Evolutionary conservation across 768 basidiomycete species (phyloP).

Genomic region (Rhizopogon sp.): DNA sequence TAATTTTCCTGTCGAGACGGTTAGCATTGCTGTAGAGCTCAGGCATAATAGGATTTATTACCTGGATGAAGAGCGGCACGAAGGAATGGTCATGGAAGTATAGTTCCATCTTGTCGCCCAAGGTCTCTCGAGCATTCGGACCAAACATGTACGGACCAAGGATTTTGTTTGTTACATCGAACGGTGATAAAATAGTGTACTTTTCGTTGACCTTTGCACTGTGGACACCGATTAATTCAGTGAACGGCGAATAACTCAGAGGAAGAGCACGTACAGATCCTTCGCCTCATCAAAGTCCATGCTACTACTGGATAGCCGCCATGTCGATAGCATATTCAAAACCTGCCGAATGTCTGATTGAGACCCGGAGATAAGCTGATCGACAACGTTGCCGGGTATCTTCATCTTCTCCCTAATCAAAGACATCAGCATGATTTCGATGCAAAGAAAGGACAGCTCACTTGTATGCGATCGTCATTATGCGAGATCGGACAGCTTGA

Average conservation of each 20-base stretch:
- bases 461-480: slow-evolving; percentile 89
- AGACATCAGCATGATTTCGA: background rate
- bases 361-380: slow-evolving; percentile 83
- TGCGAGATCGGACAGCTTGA: slow-evolving; percentile 71
- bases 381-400: slow-evolving; percentile 85
- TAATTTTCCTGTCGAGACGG: slow-evolving; percentile 84
- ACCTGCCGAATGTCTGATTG: slow-evolving; percentile 98
- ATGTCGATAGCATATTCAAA: slow-evolving; percentile 96
- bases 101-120: slow-evolving; percentile 90
- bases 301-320: slow-evolving; percentile 75
- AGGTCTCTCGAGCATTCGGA: slow-evolving; percentile 68
- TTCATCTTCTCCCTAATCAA: slow-evolving; percentile 81
- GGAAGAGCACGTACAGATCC: slow-evolving; percentile 56
- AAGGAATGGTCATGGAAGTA: slow-evolving; percentile 97
- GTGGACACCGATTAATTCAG: background rate
- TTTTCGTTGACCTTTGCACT: slow-evolving; percentile 92
- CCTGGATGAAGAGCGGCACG: slow-evolving; percentile 93
- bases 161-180: slow-evolving; percentile 85
- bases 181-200: slow-evolving; percentile 85
- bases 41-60: slow-evolving; percentile 19
- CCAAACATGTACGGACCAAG: slow-evolving; percentile 92
- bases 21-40: background rate
- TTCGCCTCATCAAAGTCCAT: slow-evolving; percentile 95
- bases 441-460: slow-evolving; percentile 31
- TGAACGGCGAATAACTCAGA: background rate